These are phyloP conservation scores for Spathaspora sp. DNA, from an alignment of 1,139 yeast species.

Conservation along the genomic window DNA sequence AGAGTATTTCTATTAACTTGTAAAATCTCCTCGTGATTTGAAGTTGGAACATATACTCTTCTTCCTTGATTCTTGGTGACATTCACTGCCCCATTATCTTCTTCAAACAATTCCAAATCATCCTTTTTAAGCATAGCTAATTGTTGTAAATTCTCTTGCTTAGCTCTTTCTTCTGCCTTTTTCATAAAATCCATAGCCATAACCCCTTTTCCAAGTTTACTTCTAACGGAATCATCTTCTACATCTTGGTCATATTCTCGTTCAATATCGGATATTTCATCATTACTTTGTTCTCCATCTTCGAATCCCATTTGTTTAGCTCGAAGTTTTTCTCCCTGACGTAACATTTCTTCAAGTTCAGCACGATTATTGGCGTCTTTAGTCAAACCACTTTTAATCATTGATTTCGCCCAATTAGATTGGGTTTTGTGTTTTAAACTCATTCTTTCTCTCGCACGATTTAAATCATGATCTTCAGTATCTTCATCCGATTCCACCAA, in stretches of 20 bases:
- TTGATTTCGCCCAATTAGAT: conserved; percentile 85
- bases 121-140: conserved; percentile 51
- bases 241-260: conserved; percentile 40
- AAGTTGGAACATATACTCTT: conserved; percentile 64
- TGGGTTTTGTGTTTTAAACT: conserved; percentile 84
- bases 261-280: conserved; percentile 52
- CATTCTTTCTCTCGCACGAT: conserved; percentile 91
- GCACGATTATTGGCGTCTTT: conserved; percentile 82
- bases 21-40: conserved; percentile 41
- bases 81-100: conserved; percentile 39
- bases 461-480: conserved; percentile 65
- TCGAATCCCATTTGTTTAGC: conserved; percentile 71
- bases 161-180: conserved; percentile 72
- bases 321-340: conserved; percentile 79
- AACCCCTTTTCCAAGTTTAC: conserved; percentile 76
- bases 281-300: conserved; percentile 53
- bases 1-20: conserved; percentile 39
- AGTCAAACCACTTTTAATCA: conserved; percentile 87
- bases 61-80: conserved; percentile 72
- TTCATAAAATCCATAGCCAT: conserved; percentile 94
- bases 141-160: conserved; percentile 53
- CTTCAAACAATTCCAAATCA: conserved; percentile 35
- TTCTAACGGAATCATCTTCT: conserved; percentile 30
- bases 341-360: conserved; percentile 91
- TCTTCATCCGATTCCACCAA: conserved; percentile 63